Evolutionary conservation across 371 early-diverging fungal species (phyloP), one percentile per base, ranked within the genome.

Genomic region (Mucor saturninus): DNA sequence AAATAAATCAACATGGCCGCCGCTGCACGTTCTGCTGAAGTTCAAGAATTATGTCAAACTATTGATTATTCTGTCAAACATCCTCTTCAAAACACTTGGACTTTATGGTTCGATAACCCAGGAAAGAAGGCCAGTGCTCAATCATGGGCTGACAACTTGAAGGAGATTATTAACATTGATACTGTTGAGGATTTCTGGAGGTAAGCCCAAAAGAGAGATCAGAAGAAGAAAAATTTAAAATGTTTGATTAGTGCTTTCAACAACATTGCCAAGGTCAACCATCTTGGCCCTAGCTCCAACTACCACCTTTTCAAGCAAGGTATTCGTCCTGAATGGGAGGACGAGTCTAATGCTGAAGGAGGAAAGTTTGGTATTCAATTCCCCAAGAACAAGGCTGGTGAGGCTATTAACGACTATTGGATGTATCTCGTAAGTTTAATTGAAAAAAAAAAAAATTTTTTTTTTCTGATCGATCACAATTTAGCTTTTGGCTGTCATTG

Each of bases 241-340:
- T 37, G 37, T 8, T 43, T 39, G 2, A 15, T 40, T 73, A 93
- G 93, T 15, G 88, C 95, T 10, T 89, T 92, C 83, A 96, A 97
- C 87, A 93, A 93, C 73, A 83, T 96, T 50, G 82, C 88, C 64
- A 89, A 89, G 62, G 85, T 93, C n/a, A 85, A 86, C 51, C 91
- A 94, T 49, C 79, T 97, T 65, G 79, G 89, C 14, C 73, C 83
- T 49, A 90, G 91, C 46, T 87, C 96, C 52, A 96, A 98, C 84
- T 95, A 96, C 73, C 97, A 98, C 69, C 77, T 99, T 59, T 99
- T 99, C 90, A 95, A 95, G 79, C 85, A 92, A 62, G 98, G 96
- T 35, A 87, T 99, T 63, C 88, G 90, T 78, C 99, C 99, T n/a
- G 93, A 92, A 91, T 99, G 99, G 99, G 99, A 99, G 82, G 99